Percentiles rank a stretch among this genome's conserved stretches.
Conservation (phyloP, 2,329 filamentous ascomycete genomes). For the Trichoderma brevicompactum region DNA sequence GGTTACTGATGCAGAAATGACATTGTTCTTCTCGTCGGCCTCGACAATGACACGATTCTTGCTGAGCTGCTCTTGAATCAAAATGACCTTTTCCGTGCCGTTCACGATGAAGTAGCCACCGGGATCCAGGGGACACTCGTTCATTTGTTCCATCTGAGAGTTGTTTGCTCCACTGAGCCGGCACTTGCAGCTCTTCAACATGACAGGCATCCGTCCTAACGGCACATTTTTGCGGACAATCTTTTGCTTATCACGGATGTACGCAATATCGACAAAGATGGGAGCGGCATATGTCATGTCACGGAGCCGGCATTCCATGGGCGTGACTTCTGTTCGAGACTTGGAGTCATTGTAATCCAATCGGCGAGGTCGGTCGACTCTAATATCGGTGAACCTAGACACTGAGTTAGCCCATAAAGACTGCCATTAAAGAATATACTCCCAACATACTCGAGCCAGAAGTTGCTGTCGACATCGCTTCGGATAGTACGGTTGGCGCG, state of each 20-base stretch:
- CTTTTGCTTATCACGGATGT: slow-evolving; percentile 77
- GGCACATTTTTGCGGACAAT: slow-evolving; percentile 76
- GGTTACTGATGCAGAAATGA: slow-evolving; percentile 94
- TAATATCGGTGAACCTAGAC: slow-evolving; percentile 77
- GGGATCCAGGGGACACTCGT: slow-evolving; percentile 94
- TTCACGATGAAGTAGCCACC: slow-evolving; percentile 98
- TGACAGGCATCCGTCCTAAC: slow-evolving; percentile 91
- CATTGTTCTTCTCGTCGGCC: slow-evolving; percentile 85
- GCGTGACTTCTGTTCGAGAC: slow-evolving; percentile 76
- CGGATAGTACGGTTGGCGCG: slow-evolving; percentile 85
- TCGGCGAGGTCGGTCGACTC: slow-evolving; percentile 80
- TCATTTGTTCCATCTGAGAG: slow-evolving; percentile 85
- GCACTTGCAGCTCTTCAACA: slow-evolving; percentile 95
- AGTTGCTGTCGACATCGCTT: slow-evolving; percentile 90
- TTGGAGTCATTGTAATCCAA: slow-evolving; percentile 74
- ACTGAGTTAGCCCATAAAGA: slow-evolving; percentile 29
- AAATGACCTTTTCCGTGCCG: slow-evolving; percentile 96
- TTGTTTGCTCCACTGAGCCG: slow-evolving; percentile 83
- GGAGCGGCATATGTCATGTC: slow-evolving; percentile 98
- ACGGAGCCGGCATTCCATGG: slow-evolving; percentile 93
- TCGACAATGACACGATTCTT: slow-evolving; percentile 99
- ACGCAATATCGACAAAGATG: slow-evolving; percentile 90
- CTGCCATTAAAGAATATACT: not conserved
- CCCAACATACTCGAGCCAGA: slow-evolving; percentile 73
- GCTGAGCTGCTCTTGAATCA: slow-evolving; percentile 97